These are phyloP conservation scores for Sporisorium graminicola DNA, from an alignment of 1,284 basidiomycete genomes.

Conservation along the genomic window DNA sequence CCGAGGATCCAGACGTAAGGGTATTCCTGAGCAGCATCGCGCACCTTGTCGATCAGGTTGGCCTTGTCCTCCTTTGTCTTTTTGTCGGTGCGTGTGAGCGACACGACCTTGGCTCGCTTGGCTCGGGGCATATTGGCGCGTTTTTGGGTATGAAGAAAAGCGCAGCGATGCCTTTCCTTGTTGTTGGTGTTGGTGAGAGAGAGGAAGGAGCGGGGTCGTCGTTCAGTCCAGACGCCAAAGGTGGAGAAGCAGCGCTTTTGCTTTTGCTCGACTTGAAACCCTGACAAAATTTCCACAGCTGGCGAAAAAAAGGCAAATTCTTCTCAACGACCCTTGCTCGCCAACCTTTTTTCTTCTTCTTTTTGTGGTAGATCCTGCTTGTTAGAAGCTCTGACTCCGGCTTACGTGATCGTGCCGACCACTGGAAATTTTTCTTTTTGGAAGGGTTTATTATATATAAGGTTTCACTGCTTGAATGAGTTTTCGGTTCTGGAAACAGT, in stretches of 20 bases:
- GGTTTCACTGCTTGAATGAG: constrained; percentile 5
- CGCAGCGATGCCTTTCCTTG: not conserved
- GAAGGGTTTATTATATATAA: constrained; percentile 13
- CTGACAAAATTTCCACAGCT: constrained; percentile 29
- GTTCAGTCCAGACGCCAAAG: constrained; percentile 3
- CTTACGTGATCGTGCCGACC: constrained; percentile 18
- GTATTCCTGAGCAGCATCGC: constrained; percentile 76
- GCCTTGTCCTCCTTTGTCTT: constrained; percentile 80
- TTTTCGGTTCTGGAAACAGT: not conserved
- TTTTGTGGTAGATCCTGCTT: constrained; percentile 5
- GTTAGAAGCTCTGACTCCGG: constrained; percentile 28
- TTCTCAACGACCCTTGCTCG: constrained; percentile 37
- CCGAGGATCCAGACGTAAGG: constrained; percentile 95
- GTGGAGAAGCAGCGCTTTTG: constrained; percentile 20
- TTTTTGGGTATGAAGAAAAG: not conserved
- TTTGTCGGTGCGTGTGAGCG: constrained; percentile 74
- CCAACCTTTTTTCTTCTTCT: constrained; percentile 11
- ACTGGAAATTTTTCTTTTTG: constrained; percentile 9
- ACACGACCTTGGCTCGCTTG: constrained; percentile 71
- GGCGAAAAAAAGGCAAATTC: constrained; percentile 22
- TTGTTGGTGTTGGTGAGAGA: not conserved
- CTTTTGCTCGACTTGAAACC: not conserved
- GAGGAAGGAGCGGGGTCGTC: not conserved
- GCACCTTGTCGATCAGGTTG: constrained; percentile 83
- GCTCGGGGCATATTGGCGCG: constrained; percentile 67